These are phyloP conservation scores for Wickerhamomyces chaumierensis DNA, from an alignment of 805 yeast genomes.

Conservation along the genomic window DNA sequence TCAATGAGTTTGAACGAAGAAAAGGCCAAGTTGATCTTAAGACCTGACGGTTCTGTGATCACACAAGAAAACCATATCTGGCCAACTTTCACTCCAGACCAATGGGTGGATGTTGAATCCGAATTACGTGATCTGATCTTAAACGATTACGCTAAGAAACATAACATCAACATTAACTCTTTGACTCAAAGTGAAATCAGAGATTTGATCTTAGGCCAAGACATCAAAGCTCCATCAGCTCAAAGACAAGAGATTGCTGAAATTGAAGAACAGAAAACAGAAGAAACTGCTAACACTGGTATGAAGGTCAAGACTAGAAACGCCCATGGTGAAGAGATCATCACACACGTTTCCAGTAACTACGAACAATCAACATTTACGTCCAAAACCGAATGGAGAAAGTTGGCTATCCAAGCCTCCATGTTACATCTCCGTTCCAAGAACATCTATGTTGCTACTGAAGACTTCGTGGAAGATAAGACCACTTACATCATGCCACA, in stretches of 20 bases:
- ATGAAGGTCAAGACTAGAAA: constrained; percentile 76
- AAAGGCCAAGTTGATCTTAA: constrained; percentile 58
- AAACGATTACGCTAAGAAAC: constrained; percentile 73
- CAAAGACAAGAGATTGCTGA: constrained; percentile 79
- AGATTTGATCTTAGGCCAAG: constrained; percentile 91
- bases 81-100: constrained; percentile 84
- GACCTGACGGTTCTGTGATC: constrained; percentile 60
- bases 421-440: constrained; percentile 64
- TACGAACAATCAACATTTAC: constrained; percentile 79
- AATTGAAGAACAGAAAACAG: constrained; percentile 41
- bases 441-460: constrained; percentile 62
- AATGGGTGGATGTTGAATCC: constrained; percentile 86
- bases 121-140: constrained; percentile 82
- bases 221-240: constrained; percentile 80
- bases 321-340: constrained; percentile 93
- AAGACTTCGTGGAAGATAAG: constrained; percentile 45
- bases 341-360: constrained; percentile 82
- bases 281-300: constrained; percentile 28
- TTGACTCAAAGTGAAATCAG: constrained; percentile 89
- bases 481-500: constrained; percentile 73
- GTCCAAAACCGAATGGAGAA: constrained; percentile 87
- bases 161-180: constrained; percentile 75
- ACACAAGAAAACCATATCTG: constrained; percentile 79
- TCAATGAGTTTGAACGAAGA: constrained; percentile 73
- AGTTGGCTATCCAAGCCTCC: constrained; percentile 69